These are phyloP conservation scores for Ganoderma sinense DNA, from an alignment of 1,284 basidiomycete genomes.

Conservation along the genomic window DNA sequence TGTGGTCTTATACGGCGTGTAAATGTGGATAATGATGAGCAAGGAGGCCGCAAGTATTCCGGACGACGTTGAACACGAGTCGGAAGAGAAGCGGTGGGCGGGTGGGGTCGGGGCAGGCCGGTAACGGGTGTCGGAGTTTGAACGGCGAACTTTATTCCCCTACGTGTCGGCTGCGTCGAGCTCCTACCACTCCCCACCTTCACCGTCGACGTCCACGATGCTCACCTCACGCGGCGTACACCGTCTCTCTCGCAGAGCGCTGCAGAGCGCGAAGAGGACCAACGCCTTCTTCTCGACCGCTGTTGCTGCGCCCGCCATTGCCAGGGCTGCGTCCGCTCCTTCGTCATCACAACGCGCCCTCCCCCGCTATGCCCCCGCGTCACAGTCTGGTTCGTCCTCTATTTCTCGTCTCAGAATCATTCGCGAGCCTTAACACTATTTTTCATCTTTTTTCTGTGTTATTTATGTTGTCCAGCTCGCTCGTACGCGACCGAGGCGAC, in stretches of 20 bases:
- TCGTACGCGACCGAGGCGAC: slow-evolving; percentile 92
- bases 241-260: slow-evolving; percentile 83
- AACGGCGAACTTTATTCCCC: slow-evolving; percentile 43
- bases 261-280: slow-evolving; percentile 75
- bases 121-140: slow-evolving; percentile 38
- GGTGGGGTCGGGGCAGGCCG: slow-evolving; percentile 41
- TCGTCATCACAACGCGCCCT: slow-evolving; percentile 42
- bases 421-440: slow-evolving; percentile 25
- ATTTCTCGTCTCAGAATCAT: slow-evolving; percentile 1
- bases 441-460: slow-evolving; percentile 27
- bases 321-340: slow-evolving; percentile 43
- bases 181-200: slow-evolving; percentile 37
- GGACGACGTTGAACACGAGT: slow-evolving; percentile 60
- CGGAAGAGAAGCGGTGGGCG: slow-evolving; percentile 21
- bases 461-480: slow-evolving; percentile 63
- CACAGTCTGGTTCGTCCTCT: slow-evolving; percentile 51
- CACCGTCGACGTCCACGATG: slow-evolving; percentile 57
- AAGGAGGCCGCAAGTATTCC: slow-evolving; percentile 1
- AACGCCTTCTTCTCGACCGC: slow-evolving; percentile 82
- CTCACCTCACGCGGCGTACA: slow-evolving; percentile 83
- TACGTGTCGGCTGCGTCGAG: slow-evolving; percentile 33
- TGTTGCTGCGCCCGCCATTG: slow-evolving; percentile 50
- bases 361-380: slow-evolving; percentile 53
- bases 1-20: not conserved
- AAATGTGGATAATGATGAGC: not conserved